A percentile compares a stretch with the other conserved stretches of the same genome.
These are phyloP conservation scores for Haemoproteus tartakovskyi DNA, from an alignment of 169 alveolate genomes.

Conservation along the genomic window DNA sequence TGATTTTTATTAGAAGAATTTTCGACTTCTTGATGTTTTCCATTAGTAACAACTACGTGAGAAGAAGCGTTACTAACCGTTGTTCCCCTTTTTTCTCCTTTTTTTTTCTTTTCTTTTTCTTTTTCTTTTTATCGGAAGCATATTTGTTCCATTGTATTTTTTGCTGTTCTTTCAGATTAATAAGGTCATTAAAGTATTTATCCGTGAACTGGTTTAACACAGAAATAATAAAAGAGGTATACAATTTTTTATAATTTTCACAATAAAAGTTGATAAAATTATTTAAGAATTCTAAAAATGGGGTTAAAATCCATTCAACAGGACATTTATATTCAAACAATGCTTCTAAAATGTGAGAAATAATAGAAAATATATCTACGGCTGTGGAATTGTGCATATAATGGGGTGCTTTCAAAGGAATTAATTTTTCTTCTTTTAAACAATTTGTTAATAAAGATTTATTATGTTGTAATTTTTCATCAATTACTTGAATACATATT, in stretches of 20 bases:
- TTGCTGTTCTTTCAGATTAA: constrained; percentile 52
- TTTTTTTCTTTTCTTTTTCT: neutral
- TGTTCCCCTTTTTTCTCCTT: too few relatives aligned
- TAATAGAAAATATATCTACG: constrained; percentile 46
- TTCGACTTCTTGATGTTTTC: too few relatives aligned
- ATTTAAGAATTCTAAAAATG: constrained; percentile 35
- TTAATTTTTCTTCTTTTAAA: constrained; percentile 32
- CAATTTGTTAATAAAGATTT: constrained; percentile 20
- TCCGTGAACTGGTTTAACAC: constrained; percentile 43
- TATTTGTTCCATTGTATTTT: constrained; percentile 56
- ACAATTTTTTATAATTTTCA: constrained; percentile 41
- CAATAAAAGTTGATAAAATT: constrained; percentile 42
- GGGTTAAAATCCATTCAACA: constrained; percentile 57
- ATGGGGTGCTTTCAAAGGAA: constrained; percentile 31
- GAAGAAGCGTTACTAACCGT: too few relatives aligned
- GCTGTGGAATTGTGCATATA: constrained; percentile 44
- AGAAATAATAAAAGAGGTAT: constrained; percentile 47
- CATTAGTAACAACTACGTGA: too few relatives aligned
- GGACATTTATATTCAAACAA: constrained; percentile 54
- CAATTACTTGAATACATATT: constrained; percentile 37
- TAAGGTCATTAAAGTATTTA: constrained; percentile 25
- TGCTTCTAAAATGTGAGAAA: constrained; percentile 39
- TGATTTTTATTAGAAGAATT: too few relatives aligned
- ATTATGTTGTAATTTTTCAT: constrained; percentile 31
- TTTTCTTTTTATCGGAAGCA: constrained; percentile 7